Conservation (phyloP, 1,284 basidiomycete genomes). For the Coriolopsis trogii region DNA sequence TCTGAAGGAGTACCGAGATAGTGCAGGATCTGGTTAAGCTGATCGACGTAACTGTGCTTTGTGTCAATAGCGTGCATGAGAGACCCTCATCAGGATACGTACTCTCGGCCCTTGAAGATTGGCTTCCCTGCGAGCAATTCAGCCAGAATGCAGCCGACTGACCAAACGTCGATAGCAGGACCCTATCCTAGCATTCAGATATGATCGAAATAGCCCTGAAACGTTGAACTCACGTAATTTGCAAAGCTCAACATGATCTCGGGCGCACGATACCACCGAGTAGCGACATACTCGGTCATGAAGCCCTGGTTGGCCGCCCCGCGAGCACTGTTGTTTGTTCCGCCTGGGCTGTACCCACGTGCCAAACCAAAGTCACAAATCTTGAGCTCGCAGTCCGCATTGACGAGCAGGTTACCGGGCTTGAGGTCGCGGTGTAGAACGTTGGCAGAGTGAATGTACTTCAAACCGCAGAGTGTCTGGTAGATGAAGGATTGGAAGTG, state of each 20-base stretch:
- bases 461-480: slow-evolving; percentile 97
- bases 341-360: slow-evolving; percentile 84
- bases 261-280: slow-evolving; percentile 95
- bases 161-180: slow-evolving; percentile 95
- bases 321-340: slow-evolving; percentile 44
- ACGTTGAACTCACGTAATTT: slow-evolving; percentile 74
- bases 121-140: slow-evolving; percentile 96
- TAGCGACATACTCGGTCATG: slow-evolving; percentile 99
- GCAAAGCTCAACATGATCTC: slow-evolving; percentile 98
- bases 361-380: slow-evolving; percentile 99
- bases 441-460: slow-evolving; percentile 99
- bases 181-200: slow-evolving; percentile 45
- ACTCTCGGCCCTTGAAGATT: slow-evolving; percentile 98
- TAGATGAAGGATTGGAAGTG: slow-evolving; percentile 99
- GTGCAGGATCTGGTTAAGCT: slow-evolving; percentile 98
- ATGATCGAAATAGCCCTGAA: neutral
- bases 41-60: slow-evolving; percentile 87
- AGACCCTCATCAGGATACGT: slow-evolving; percentile 33
- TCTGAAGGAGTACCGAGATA: slow-evolving; percentile 97
- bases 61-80: slow-evolving; percentile 6
- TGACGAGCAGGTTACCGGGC: slow-evolving; percentile 95
- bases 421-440: slow-evolving; percentile 98
- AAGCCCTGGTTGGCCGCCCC: slow-evolving; percentile 89
- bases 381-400: slow-evolving; percentile 97
- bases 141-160: slow-evolving; percentile 96